A percentile compares a stretch with the other conserved stretches of the same genome.
phyloP scores from a whole-genome alignment of 768 basidiomycete genomes.

The Baorangia bicolor region DNA sequence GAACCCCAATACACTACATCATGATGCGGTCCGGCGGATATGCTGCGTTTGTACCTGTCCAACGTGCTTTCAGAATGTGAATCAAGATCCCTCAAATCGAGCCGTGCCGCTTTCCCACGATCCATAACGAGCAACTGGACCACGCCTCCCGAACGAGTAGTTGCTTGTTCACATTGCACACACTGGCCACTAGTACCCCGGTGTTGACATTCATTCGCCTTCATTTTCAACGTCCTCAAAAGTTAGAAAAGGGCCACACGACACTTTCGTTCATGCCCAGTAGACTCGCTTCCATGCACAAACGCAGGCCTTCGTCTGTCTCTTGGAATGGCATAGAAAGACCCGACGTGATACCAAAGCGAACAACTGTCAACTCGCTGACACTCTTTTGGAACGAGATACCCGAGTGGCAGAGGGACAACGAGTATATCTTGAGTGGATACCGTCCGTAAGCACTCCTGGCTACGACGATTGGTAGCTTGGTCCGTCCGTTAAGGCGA shows the following conservation, averaged over 20 bases:
- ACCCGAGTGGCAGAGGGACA: slow-evolving; percentile 70
- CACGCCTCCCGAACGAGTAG: background rate
- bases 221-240: slow-evolving; percentile 6
- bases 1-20: slow-evolving; percentile 10
- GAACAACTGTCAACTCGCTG: background rate
- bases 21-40: slow-evolving; percentile 7
- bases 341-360: background rate
- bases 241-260: background rate
- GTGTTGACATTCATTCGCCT: background rate
- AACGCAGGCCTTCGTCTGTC: slow-evolving; percentile 7
- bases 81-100: slow-evolving; percentile 22
- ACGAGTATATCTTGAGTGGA: slow-evolving; percentile 68
- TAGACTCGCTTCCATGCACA: slow-evolving; percentile 13
- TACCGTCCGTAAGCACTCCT: slow-evolving; percentile 57
- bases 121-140: background rate
- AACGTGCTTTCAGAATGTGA: slow-evolving; percentile 24
- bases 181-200: background rate
- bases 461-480: background rate
- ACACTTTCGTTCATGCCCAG: slow-evolving; percentile 1
- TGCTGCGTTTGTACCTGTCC: slow-evolving; percentile 17
- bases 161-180: background rate
- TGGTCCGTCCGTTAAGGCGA: background rate
- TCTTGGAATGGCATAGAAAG: slow-evolving; percentile 8
- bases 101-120: slow-evolving; percentile 18
- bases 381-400: slow-evolving; percentile 58